Conservation (phyloP, 2,329 filamentous ascomycete genomes). For the Cordyceps farinosa region DNA sequence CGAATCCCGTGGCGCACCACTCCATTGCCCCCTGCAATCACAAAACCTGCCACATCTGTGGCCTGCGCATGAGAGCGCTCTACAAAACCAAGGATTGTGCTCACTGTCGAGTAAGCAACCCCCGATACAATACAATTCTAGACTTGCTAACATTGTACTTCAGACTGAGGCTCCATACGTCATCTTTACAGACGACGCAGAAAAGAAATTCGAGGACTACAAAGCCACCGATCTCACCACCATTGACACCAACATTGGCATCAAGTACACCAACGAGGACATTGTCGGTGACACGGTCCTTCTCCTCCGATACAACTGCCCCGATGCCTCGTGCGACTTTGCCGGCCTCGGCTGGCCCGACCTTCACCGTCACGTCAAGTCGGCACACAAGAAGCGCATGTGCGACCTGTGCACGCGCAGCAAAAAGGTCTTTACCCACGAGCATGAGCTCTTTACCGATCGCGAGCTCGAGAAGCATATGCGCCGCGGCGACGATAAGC, state of each 20-base stretch:
- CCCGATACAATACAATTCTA: background rate
- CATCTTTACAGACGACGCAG: slow-evolving; percentile 83
- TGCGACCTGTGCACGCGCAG: slow-evolving; percentile 87
- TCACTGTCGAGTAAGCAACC: slow-evolving; percentile 75
- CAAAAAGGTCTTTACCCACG: slow-evolving; percentile 98
- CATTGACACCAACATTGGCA: slow-evolving; percentile 80
- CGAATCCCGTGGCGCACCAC: slow-evolving; percentile 81
- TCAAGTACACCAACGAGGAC: slow-evolving; percentile 82
- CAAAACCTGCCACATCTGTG: slow-evolving; percentile 93
- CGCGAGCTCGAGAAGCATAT: slow-evolving; percentile 83
- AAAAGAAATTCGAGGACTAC: slow-evolving; percentile 86
- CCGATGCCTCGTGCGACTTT: slow-evolving; percentile 73
- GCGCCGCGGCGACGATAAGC: slow-evolving; percentile 83
- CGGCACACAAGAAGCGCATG: slow-evolving; percentile 80
- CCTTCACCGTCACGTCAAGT: slow-evolving; percentile 72
- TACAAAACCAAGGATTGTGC: slow-evolving; percentile 97
- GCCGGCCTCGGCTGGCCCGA: slow-evolving; percentile 66
- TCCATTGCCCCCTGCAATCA: slow-evolving; percentile 94
- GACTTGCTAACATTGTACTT: background rate
- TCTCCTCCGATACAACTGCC: slow-evolving; percentile 90
- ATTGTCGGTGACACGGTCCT: slow-evolving; percentile 90
- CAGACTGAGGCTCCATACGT: slow-evolving; percentile 72
- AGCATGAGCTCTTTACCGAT: slow-evolving; percentile 86
- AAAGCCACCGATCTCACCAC: slow-evolving; percentile 67
- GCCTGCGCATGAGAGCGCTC: slow-evolving; percentile 81